Conservation (phyloP, 495 filamentous ascomycete species). For the Aspergillus sclerotioniger region DNA sequence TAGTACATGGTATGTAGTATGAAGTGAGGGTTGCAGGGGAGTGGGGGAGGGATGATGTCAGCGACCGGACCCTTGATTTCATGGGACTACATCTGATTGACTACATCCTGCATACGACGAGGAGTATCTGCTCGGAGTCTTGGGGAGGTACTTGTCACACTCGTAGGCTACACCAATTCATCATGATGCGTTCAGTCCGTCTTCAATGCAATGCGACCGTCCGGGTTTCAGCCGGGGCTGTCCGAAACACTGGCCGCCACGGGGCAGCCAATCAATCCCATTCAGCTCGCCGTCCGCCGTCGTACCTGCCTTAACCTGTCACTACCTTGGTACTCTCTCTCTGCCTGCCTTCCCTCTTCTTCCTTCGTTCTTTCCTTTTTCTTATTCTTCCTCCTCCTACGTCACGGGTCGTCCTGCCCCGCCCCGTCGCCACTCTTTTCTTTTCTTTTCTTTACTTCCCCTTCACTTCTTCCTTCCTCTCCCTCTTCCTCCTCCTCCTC, state of each 20-base stretch:
- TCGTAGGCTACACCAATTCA: no score
- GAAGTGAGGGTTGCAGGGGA: no score
- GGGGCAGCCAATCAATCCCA: background rate
- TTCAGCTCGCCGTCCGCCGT: background rate
- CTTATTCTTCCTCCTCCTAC: slow-evolving; percentile 2
- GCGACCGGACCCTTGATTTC: background rate
- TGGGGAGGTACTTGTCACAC: no score
- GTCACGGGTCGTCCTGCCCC: slow-evolving; percentile 13
- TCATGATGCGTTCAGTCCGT: no score
- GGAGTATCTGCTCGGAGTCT: no score
- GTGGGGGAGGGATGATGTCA: background rate
- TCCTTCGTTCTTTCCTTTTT: no score
- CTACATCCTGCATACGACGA: no score
- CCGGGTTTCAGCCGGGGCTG: no score
- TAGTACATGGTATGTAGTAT: no score
- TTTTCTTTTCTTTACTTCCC: slow-evolving; percentile 5
- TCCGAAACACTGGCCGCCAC: no score
- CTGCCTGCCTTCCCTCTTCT: background rate
- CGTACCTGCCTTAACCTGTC: background rate
- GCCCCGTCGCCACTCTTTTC: background rate
- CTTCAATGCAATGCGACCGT: no score
- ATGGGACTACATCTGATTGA: background rate
- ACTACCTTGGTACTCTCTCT: background rate
- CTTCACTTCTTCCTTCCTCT: slow-evolving; percentile 14
- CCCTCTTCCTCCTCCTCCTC: slow-evolving; percentile 4